Evolutionary conservation across 805 yeast genomes (phyloP).

Genomic region (Yamadazyma laniorum): DNA sequence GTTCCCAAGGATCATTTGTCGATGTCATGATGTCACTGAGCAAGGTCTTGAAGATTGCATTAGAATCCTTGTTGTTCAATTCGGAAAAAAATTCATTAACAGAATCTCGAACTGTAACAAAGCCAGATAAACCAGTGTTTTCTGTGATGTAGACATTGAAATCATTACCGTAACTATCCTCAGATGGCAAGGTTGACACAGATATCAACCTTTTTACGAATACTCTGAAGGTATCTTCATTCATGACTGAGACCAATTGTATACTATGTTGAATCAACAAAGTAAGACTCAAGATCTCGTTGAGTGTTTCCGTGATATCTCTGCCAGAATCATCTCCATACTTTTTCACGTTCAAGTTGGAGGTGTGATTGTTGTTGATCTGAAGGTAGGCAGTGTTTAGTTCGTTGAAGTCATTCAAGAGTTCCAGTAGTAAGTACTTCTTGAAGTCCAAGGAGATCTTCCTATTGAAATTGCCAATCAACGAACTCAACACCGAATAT

Average conservation of each 20-base stretch:
- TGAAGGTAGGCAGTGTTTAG: slow-evolving; percentile 8
- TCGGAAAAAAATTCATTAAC: slow-evolving; percentile 56
- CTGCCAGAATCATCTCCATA: slow-evolving; percentile 15
- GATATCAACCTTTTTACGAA: slow-evolving; percentile 28
- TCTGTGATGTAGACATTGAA: slow-evolving; percentile 69
- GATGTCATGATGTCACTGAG: neutral
- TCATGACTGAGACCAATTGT: slow-evolving; percentile 17
- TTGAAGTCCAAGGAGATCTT: slow-evolving; percentile 20
- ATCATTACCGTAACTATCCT: slow-evolving; percentile 55
- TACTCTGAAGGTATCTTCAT: slow-evolving; percentile 12
- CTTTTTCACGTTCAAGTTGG: slow-evolving; percentile 1
- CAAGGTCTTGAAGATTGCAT: slow-evolving; percentile 16
- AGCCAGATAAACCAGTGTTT: slow-evolving; percentile 66
- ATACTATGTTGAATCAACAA: slow-evolving; percentile 25
- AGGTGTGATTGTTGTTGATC: slow-evolving; percentile 7
- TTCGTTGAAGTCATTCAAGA: slow-evolving; percentile 25
- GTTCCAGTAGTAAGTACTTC: slow-evolving; percentile 12
- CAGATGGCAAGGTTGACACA: slow-evolving; percentile 43
- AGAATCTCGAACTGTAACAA: slow-evolving; percentile 56
- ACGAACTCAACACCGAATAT: slow-evolving; percentile 23
- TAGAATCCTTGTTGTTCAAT: slow-evolving; percentile 42
- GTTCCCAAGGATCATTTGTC: slow-evolving; percentile 19
- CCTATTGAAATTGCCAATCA: slow-evolving; percentile 29
- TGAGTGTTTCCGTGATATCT: slow-evolving; percentile 8
- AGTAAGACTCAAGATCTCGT: slow-evolving; percentile 9